Conservation (phyloP, 2,329 filamentous ascomycete species). For the Neophaeococcomyces mojaviensis region DNA sequence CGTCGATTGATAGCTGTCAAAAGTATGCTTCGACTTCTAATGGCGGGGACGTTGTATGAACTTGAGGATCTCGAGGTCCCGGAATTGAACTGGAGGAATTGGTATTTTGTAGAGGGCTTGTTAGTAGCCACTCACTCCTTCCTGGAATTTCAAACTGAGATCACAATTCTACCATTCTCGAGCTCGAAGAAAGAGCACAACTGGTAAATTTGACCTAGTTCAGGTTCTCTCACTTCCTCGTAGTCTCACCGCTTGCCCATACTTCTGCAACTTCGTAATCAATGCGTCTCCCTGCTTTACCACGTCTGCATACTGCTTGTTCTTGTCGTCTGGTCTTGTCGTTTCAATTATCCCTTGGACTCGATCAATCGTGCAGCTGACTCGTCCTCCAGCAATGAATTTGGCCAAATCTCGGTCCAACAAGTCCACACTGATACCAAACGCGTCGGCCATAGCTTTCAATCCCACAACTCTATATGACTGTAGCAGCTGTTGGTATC, state of each 20-base stretch:
- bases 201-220: conserved; percentile 10
- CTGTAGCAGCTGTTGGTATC: conserved; percentile 93
- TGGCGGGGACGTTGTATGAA: too few relatives aligned
- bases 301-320: conserved; percentile 98
- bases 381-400: conserved; percentile 90
- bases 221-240: conserved; percentile 89
- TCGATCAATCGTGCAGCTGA: conserved; percentile 94
- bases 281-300: conserved; percentile 96
- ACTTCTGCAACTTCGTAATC: conserved; percentile 98
- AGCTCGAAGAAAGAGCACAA: neutral
- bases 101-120: too few relatives aligned
- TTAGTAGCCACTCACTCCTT: too few relatives aligned
- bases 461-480: conserved; percentile 96
- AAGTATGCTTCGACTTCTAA: too few relatives aligned
- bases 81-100: too few relatives aligned
- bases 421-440: conserved; percentile 94
- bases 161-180: too few relatives aligned
- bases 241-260: conserved; percentile 89
- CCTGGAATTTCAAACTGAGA: too few relatives aligned
- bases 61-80: neutral
- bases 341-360: conserved; percentile 97
- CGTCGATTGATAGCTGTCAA: too few relatives aligned
- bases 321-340: conserved; percentile 96
- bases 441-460: conserved; percentile 93
- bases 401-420: conserved; percentile 93